Percentiles rank a stretch among this genome's conserved stretches.
Conservation (phyloP, 2,329 filamentous ascomycete species). For the Penicillium concentricum region DNA sequence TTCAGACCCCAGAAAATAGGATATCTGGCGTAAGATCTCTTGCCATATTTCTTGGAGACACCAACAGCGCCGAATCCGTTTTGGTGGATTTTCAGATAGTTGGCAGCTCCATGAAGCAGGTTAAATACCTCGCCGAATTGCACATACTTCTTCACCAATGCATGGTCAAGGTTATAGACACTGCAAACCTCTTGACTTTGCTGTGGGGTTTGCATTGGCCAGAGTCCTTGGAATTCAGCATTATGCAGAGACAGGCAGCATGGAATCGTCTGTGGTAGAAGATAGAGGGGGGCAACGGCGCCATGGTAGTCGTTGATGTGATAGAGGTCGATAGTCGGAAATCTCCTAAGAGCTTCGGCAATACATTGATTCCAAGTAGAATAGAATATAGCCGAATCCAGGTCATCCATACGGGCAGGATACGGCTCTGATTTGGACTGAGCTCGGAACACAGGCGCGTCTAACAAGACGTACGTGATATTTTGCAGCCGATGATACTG, state of each 20-base stretch:
- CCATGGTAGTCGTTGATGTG: slow-evolving; percentile 68
- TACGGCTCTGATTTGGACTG: slow-evolving; percentile 65
- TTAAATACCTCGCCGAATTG: slow-evolving; percentile 71
- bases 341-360: slow-evolving; percentile 61
- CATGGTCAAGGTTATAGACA: slow-evolving; percentile 65
- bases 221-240: slow-evolving; percentile 67
- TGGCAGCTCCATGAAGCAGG: slow-evolving; percentile 63
- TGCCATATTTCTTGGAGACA: slow-evolving; percentile 67
- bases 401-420: slow-evolving; percentile 66
- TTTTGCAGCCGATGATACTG: slow-evolving; percentile 64
- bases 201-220: slow-evolving; percentile 63
- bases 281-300: slow-evolving; percentile 62
- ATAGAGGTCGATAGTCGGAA: slow-evolving; percentile 62
- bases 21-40: slow-evolving; percentile 64
- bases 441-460: slow-evolving; percentile 65
- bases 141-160: slow-evolving; percentile 61
- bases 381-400: slow-evolving; percentile 66
- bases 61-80: slow-evolving; percentile 67
- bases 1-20: slow-evolving; percentile 68
- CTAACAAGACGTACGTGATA: slow-evolving; percentile 67
- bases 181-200: slow-evolving; percentile 63
- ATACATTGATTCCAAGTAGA: slow-evolving; percentile 71
- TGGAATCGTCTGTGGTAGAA: slow-evolving; percentile 62
- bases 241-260: slow-evolving; percentile 66
- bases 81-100: slow-evolving; percentile 65